Evolutionary conservation across 2,329 filamentous ascomycete species (phyloP).

Genomic region (Dryadomyces quercivorus): DNA sequence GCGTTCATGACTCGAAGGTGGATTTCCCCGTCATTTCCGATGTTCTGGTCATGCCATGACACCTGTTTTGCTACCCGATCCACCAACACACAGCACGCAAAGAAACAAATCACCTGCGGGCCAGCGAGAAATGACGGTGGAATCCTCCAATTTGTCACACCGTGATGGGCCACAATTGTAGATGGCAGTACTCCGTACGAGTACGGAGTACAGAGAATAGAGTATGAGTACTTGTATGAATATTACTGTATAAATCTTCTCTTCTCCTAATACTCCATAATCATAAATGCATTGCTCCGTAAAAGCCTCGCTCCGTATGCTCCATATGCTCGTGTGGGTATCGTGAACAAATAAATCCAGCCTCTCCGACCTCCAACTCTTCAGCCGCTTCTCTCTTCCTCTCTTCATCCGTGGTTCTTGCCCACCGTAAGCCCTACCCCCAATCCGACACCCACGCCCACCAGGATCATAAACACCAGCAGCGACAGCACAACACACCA

Average conservation of each 20-base stretch:
- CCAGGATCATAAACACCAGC: slow-evolving; percentile 18
- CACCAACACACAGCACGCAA: neutral
- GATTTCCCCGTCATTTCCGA: neutral
- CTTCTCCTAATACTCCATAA: no score
- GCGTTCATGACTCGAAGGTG: no score
- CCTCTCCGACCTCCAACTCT: no score
- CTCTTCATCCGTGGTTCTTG: neutral
- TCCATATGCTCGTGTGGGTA: neutral
- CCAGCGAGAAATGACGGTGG: no score
- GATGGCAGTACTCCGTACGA: no score
- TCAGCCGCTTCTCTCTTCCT: neutral
- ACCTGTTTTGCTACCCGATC: neutral
- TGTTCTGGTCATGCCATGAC: neutral
- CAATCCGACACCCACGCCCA: slow-evolving; percentile 25
- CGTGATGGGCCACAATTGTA: no score
- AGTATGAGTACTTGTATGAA: no score
- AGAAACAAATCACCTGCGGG: no score
- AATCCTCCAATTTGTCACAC: no score
- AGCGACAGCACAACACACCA: slow-evolving; percentile 21
- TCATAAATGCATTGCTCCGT: no score
- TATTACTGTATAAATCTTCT: no score
- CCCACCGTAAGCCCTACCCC: slow-evolving; percentile 24
- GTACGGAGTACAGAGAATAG: no score
- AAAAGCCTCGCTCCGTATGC: neutral
- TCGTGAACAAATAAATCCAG: neutral